Evolutionary conservation across 306 rosid species (phyloP).

Genomic region (Myrica gale): DNA sequence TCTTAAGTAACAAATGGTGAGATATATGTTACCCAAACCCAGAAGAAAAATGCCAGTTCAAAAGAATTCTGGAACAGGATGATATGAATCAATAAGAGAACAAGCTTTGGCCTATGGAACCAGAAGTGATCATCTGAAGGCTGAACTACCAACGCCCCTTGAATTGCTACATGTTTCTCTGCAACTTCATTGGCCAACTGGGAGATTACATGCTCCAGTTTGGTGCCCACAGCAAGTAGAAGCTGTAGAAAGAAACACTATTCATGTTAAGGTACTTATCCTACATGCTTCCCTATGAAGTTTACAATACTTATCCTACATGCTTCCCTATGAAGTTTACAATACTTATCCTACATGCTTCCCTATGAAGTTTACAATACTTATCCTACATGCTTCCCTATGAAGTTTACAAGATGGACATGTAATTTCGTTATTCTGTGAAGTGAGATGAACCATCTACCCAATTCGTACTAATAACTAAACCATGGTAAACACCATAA

Average conservation of each 20-base stretch:
- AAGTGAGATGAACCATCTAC: background rate
- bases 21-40: conserved; percentile 25
- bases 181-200: conserved; percentile 39
- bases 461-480: background rate
- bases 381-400: background rate
- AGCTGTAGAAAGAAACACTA: conserved; percentile 22
- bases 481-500: background rate
- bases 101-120: conserved; percentile 32
- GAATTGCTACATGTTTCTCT: conserved; percentile 36
- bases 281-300: background rate
- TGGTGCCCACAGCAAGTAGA: conserved; percentile 37
- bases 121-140: conserved; percentile 42
- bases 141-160: conserved; percentile 34
- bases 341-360: background rate
- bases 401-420: background rate
- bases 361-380: too few relatives aligned
- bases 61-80: conserved; percentile 40
- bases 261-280: background rate
- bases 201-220: conserved; percentile 37
- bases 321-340: background rate
- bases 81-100: conserved; percentile 31
- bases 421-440: background rate
- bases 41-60: conserved; percentile 39
- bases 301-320: too few relatives aligned
- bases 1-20: background rate